A percentile compares a stretch with the other conserved stretches of the same genome.
Conservation (phyloP, 441 rosid genomes). For the Dalechampia spathulata region DNA sequence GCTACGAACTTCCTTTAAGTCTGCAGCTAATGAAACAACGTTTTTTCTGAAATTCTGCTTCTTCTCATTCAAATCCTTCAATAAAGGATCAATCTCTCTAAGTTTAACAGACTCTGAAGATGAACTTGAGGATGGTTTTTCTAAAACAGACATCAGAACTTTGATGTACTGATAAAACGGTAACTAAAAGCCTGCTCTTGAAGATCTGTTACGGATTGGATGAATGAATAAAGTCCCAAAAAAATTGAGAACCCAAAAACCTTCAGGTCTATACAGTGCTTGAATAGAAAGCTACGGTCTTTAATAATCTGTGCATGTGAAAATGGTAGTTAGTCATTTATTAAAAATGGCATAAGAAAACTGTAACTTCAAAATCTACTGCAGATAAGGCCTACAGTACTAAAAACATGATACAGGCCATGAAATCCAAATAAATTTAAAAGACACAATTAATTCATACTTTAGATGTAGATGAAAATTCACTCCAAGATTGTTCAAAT, state of each 20-base stretch:
- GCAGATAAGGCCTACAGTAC: conserved; percentile 1
- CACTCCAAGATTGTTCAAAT: background rate
- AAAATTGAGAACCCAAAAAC: conserved; percentile 9
- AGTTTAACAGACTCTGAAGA: conserved; percentile 18
- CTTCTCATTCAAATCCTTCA: conserved; percentile 92
- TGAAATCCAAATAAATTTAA: conserved; percentile 6
- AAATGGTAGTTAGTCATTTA: conserved; percentile 25
- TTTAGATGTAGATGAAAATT: background rate
- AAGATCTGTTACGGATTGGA: conserved; percentile 19
- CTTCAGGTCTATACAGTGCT: conserved; percentile 12
- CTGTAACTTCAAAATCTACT: conserved; percentile 14
- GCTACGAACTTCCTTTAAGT: conserved; percentile 69
- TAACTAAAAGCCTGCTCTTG: background rate
- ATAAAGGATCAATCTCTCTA: conserved; percentile 65
- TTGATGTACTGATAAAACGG: conserved; percentile 11
- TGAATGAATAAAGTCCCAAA: conserved; percentile 17
- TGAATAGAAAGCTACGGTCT: conserved; percentile 18
- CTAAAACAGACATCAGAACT: conserved; percentile 39
- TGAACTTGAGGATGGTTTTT: conserved; percentile 21
- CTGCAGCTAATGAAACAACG: conserved; percentile 84
- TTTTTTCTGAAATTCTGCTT: conserved; percentile 76
- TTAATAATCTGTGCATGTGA: conserved; percentile 28
- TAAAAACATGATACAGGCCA: too few species aligned
- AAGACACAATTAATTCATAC: background rate
- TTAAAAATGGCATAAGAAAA: conserved; percentile 21